Conservation (phyloP, 1,284 basidiomycete species). For the Ganoderma meredithae region DNA sequence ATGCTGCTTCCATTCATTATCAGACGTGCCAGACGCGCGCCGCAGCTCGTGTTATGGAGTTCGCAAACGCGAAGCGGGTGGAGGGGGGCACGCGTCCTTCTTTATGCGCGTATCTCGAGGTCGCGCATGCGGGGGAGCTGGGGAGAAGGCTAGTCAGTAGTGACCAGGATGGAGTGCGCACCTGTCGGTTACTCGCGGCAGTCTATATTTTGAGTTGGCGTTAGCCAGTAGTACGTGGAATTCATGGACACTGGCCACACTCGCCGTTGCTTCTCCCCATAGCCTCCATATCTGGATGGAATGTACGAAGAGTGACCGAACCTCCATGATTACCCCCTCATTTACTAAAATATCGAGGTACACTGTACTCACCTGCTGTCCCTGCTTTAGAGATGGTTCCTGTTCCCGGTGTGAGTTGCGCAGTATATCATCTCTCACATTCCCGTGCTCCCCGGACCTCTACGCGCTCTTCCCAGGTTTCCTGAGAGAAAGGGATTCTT, state of each 20-base stretch:
- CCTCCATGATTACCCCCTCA: neutral
- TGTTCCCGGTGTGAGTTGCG: neutral
- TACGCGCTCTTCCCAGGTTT: neutral
- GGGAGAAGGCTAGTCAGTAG: neutral
- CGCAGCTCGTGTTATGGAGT: neutral
- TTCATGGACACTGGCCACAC: too few relatives aligned
- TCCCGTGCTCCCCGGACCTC: neutral
- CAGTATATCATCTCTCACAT: neutral
- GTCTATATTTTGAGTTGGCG: too few relatives aligned
- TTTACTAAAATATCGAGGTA: neutral
- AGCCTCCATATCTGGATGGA: neutral
- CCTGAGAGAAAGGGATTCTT: neutral
- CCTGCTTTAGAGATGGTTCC: neutral
- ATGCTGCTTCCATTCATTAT: neutral
- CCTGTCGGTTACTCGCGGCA: too few relatives aligned
- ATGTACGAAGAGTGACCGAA: neutral
- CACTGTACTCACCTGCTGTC: too few relatives aligned
- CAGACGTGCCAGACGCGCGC: neutral
- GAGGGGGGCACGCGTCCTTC: neutral
- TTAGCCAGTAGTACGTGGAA: too few relatives aligned
- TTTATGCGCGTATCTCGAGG: neutral
- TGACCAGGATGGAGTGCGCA: neutral
- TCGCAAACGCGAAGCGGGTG: neutral
- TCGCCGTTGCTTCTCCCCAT: neutral
- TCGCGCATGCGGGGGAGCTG: neutral